Evolutionary conservation across 257 asterid species (phyloP), one percentile per base, ranked within the genome.

Genomic region (Prunella vulgaris): DNA sequence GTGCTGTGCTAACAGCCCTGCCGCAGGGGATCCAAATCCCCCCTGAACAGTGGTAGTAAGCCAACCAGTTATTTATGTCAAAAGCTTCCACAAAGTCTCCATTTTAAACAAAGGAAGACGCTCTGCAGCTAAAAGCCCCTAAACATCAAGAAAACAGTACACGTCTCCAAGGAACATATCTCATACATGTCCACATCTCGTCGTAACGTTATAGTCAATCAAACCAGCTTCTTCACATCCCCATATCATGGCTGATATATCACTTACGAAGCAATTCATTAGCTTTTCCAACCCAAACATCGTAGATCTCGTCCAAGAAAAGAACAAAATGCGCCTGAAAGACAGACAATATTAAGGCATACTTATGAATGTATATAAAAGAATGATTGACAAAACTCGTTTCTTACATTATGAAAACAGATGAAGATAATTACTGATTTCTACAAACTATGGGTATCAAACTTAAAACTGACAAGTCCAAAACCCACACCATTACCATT

Each of bases 271-370:
- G 86, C 83, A 89, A 77, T 59, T 87, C 88, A 33, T 77, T 80
- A 21, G 95, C 95, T 28, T 79, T 83, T 64, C 64, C 76, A 83
- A 86, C 66, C 99, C 99, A 94, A 22, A 69, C 92, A 79, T 87
- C 81, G 21, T 86, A 94, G 46, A 87, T 74, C 53, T 91, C 99
- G 73, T 94, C 96, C 3, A 61, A 69, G 79, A 87, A 91, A 67
- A 94, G 77, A 74, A 91, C 96, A 74, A 94, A 91, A 82, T 94
- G 98, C 60, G 87, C 96, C 97, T 94, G 93, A 71, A 83, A 74
- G 8, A 60, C 59, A 30, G 10, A 56, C 44, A 24, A 51, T 21
- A 60, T 20, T 13, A 27, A 20, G 37, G 10, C 15, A 57, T 13
- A 22, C 44, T 10, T 32, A 32, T 44, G 37, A 44, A 9, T 13